Percentiles rank a stretch among this genome's conserved stretches.
These are phyloP conservation scores for Colletotrichum eleusines DNA, from an alignment of 2,329 filamentous ascomycete genomes.

Conservation along the genomic window DNA sequence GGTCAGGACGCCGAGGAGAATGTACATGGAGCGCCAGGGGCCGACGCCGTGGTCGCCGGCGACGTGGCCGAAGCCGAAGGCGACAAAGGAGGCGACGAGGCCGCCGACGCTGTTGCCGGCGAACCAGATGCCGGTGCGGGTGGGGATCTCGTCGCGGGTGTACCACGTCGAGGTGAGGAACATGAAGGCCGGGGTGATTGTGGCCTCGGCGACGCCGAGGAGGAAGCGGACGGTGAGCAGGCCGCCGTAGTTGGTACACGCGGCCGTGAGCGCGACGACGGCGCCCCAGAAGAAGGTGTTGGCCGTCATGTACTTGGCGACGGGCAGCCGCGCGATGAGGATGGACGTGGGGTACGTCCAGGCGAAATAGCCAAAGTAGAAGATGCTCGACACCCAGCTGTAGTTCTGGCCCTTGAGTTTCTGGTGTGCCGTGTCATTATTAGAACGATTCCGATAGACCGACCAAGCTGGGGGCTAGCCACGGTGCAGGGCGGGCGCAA, in stretches of 20 bases:
- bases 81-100: conserved; percentile 61
- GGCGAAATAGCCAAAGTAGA: conserved; percentile 60
- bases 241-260: conserved; percentile 61
- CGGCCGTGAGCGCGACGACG: conserved; percentile 58
- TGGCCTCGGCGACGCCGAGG: conserved; percentile 67
- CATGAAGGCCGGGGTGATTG: conserved; percentile 67
- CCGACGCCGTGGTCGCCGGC: conserved; percentile 54
- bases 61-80: conserved; percentile 69
- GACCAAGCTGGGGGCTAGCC: background rate
- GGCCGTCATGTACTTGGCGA: conserved; percentile 59
- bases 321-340: conserved; percentile 60
- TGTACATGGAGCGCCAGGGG: conserved; percentile 71
- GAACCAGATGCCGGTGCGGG: conserved; percentile 68
- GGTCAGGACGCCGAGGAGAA: conserved; percentile 64
- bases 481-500: background rate
- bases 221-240: conserved; percentile 65
- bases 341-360: conserved; percentile 64
- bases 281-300: conserved; percentile 65
- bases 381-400: conserved; percentile 55
- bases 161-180: conserved; percentile 69
- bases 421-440: conserved; percentile 62
- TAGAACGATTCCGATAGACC: background rate
- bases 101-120: conserved; percentile 63
- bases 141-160: conserved; percentile 67
- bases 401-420: conserved; percentile 69